These are phyloP conservation scores for Penicillium glabrum DNA, from an alignment of 2,329 filamentous ascomycete species.

Conservation along the genomic window DNA sequence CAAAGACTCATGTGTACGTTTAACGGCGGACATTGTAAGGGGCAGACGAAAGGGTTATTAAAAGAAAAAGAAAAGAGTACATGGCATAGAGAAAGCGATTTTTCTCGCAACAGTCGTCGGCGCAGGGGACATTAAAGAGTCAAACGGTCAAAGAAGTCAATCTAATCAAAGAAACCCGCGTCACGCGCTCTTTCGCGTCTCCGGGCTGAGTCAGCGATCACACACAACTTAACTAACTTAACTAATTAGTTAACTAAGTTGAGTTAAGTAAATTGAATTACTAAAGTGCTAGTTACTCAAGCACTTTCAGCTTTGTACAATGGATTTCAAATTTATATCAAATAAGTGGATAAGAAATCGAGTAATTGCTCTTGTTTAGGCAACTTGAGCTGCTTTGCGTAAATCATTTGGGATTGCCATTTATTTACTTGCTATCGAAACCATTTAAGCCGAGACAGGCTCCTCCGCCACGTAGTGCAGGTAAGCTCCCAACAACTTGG, in stretches of 20 bases:
- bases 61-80: background rate
- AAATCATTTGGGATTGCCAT: background rate
- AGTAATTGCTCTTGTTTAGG: background rate
- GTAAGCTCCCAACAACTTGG: slow-evolving; percentile 91
- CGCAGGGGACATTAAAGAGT: background rate
- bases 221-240: no score
- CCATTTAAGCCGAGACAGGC: slow-evolving; percentile 50
- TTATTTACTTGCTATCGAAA: background rate
- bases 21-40: slow-evolving; percentile 42
- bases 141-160: background rate
- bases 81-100: background rate
- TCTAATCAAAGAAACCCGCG: background rate
- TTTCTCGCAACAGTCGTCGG: background rate
- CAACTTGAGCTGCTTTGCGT: background rate
- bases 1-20: slow-evolving; percentile 36
- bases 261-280: no score
- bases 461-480: slow-evolving; percentile 95
- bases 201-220: background rate
- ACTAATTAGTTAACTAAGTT: no score
- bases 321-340: no score
- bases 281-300: background rate
- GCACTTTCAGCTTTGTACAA: background rate
- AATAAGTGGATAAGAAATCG: background rate
- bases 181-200: slow-evolving; percentile 2
- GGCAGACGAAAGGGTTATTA: background rate